Evolutionary conservation across 2,329 filamentous ascomycete genomes (phyloP).

Genomic region (Pestalotiopsis fici): DNA sequence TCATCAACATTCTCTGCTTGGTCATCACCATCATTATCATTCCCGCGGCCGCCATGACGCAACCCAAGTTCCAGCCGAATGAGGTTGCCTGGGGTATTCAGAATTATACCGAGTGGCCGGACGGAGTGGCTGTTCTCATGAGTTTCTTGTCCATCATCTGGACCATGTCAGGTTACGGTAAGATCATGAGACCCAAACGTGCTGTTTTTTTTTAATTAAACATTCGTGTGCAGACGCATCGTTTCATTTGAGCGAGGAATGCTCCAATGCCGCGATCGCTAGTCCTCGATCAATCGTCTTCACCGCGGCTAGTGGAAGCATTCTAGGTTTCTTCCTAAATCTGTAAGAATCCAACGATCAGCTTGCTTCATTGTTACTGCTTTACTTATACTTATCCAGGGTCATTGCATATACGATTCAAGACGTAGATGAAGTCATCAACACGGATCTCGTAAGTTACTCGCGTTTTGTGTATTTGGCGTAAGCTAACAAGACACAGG

Average conservation of each 20-base stretch:
- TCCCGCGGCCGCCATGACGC: slow-evolving; percentile 54
- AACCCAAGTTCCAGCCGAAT: slow-evolving; percentile 45
- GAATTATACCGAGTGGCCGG: slow-evolving; percentile 66
- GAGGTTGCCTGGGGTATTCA: slow-evolving; percentile 66
- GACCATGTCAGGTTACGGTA: slow-evolving; percentile 33
- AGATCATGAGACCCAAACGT: not conserved
- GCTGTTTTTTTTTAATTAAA: too few species aligned
- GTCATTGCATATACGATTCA: slow-evolving; percentile 73
- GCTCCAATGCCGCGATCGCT: slow-evolving; percentile 71
- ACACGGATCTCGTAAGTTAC: slow-evolving; percentile 53
- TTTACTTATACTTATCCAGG: not conserved
- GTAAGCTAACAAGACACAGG: slow-evolving; percentile 12
- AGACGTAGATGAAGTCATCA: slow-evolving; percentile 59
- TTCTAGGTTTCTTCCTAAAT: slow-evolving; percentile 74
- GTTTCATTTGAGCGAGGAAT: slow-evolving; percentile 76
- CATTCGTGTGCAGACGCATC: too few species aligned
- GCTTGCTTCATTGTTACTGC: not conserved
- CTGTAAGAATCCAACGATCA: slow-evolving; percentile 30
- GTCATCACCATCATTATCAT: slow-evolving; percentile 69
- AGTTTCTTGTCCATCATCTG: slow-evolving; percentile 51
- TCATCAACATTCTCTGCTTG: slow-evolving; percentile 70
- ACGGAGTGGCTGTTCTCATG: slow-evolving; percentile 70
- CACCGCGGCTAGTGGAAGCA: slow-evolving; percentile 65
- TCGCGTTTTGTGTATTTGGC: not conserved
- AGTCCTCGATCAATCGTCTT: slow-evolving; percentile 72